A percentile compares a stretch with the other conserved stretches of the same genome.
phyloP scores from a whole-genome alignment of 1,284 basidiomycete genomes.

The Termitomyces sp. region DNA sequence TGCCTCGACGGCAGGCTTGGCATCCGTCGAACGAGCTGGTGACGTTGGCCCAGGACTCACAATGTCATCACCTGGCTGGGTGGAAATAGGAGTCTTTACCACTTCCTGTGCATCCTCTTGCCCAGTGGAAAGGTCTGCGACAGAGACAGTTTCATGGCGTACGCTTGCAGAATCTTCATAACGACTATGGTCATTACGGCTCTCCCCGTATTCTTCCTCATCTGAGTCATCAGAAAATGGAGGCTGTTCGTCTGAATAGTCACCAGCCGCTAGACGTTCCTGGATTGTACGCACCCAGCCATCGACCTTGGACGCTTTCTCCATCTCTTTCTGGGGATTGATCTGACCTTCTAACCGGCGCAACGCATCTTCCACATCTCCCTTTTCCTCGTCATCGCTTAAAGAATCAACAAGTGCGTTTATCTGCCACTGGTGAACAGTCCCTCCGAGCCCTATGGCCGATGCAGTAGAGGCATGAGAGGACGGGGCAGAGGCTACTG shows the following conservation, averaged over 20 bases:
- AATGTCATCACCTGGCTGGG: constrained; percentile 23
- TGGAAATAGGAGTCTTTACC: constrained; percentile 29
- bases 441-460: constrained; percentile 41
- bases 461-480: constrained; percentile 36
- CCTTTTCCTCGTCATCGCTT: constrained; percentile 67
- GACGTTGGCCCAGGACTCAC: constrained; percentile 23
- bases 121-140: constrained; percentile 9
- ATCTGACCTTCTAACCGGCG: constrained; percentile 79
- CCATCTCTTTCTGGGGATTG: constrained; percentile 60
- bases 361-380: constrained; percentile 78
- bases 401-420: constrained; percentile 74
- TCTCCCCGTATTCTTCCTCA: constrained; percentile 34
- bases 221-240: constrained; percentile 44
- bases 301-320: constrained; percentile 74
- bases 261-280: constrained; percentile 54
- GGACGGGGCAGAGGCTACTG: constrained; percentile 36
- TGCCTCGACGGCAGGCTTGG: constrained; percentile 52
- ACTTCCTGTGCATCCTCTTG: constrained; percentile 11
- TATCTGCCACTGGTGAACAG: constrained; percentile 73
- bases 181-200: constrained; percentile 23
- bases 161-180: constrained; percentile 21
- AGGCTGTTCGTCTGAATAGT: constrained; percentile 51
- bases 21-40: constrained; percentile 32
- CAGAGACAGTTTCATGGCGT: constrained; percentile 7
- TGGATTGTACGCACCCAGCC: constrained; percentile 74